Evolutionary conservation across 225 moss, liverwort and hornwort genomes (phyloP).

Genomic region (Anthoceros angustus): DNA sequence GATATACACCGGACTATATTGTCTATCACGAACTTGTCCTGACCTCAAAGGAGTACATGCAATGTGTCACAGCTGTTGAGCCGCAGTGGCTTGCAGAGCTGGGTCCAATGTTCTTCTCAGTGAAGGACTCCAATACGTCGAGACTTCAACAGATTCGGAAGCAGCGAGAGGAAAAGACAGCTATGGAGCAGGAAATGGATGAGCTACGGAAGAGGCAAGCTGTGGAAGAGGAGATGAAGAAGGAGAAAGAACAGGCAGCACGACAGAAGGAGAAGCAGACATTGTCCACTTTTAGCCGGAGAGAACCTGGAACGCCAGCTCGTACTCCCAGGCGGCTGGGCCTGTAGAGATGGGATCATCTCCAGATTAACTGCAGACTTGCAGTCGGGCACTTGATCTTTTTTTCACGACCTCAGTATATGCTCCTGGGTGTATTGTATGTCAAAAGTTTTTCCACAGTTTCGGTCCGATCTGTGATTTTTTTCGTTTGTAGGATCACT

Average conservation of each 20-base stretch:
- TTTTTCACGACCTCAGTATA: too few relatives aligned
- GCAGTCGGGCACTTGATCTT: too few relatives aligned
- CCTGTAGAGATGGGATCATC: conserved; percentile 13
- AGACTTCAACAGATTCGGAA: conserved; percentile 71
- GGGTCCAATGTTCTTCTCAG: conserved; percentile 97
- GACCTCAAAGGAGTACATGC: conserved; percentile 96
- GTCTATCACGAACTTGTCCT: conserved; percentile 91
- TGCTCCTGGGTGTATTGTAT: too few relatives aligned
- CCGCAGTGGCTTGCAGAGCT: conserved; percentile 99
- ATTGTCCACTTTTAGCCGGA: conserved; percentile 61
- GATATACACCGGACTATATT: conserved; percentile 92
- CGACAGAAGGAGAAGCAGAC: conserved; percentile 52
- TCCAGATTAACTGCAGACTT: too few relatives aligned
- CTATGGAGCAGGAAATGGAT: conserved; percentile 99
- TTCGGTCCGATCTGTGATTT: too few relatives aligned
- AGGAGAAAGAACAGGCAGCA: conserved; percentile 48
- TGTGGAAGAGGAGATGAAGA: conserved; percentile 32
- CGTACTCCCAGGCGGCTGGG: conserved; percentile 47
- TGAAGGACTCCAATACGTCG: conserved; percentile 91
- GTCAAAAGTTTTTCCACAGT: too few relatives aligned
- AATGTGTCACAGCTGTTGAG: conserved; percentile 95
- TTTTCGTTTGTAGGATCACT: too few relatives aligned
- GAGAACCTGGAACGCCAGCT: conserved; percentile 28
- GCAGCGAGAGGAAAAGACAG: conserved; percentile 86
- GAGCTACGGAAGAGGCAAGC: conserved; percentile 64